phyloP scores from a whole-genome alignment of 768 basidiomycete genomes.

The Russula sp. region DNA sequence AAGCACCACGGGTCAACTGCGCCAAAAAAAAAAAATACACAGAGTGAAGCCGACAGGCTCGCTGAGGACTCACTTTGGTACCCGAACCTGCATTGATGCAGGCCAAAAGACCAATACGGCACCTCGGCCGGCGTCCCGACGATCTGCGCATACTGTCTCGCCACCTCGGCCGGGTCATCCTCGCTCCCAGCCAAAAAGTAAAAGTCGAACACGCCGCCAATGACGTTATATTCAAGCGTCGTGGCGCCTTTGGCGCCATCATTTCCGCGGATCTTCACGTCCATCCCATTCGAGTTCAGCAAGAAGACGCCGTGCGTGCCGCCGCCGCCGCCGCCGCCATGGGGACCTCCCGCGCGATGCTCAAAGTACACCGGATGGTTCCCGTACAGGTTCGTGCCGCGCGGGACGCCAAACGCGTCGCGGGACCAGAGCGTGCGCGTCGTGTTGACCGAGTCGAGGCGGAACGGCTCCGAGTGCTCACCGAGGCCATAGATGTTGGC shows the following conservation, averaged over 20 bases:
- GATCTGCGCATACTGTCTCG: conserved; percentile 62
- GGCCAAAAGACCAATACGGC: conserved; percentile 66
- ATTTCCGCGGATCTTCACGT: conserved; percentile 46
- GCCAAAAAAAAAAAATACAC: conserved; percentile 10
- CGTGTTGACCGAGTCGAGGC: conserved; percentile 37
- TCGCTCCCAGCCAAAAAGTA: conserved; percentile 69
- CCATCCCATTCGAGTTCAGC: conserved; percentile 69
- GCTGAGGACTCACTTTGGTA: conserved; percentile 39
- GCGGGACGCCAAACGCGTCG: conserved; percentile 53
- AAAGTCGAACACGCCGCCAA: conserved; percentile 72
- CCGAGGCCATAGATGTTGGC: conserved; percentile 76
- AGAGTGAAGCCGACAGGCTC: no score
- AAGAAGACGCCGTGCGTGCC: conserved; percentile 67
- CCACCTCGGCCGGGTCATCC: conserved; percentile 48
- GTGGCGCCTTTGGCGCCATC: conserved; percentile 27
- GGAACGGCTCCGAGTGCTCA: conserved; percentile 64
- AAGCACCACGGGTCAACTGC: neutral
- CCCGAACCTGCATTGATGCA: conserved; percentile 69
- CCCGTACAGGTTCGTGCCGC: conserved; percentile 59
- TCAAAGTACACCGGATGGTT: conserved; percentile 70
- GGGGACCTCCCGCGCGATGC: conserved; percentile 38
- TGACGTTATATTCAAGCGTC: conserved; percentile 63
- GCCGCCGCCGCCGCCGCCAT: conserved; percentile 27
- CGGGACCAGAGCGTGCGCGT: conserved; percentile 56
- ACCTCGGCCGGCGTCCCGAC: conserved; percentile 63